phyloP scores from a whole-genome alignment of 257 asterid species.

The Solanum etuberosum region DNA sequence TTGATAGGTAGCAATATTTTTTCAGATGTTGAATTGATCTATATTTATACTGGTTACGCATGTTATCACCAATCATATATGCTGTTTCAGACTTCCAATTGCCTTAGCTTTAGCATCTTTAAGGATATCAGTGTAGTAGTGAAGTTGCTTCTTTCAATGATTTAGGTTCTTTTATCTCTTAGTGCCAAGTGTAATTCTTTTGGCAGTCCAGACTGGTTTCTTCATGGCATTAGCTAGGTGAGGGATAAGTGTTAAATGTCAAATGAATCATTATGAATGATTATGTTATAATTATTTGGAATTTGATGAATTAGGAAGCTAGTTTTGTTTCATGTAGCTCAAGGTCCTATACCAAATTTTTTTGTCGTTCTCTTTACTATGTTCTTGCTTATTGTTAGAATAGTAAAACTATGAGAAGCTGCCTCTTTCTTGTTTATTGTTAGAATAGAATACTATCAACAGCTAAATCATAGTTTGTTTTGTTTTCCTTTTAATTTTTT shows the following conservation, averaged over 20 bases:
- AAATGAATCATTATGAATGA: neutral
- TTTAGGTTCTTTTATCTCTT: neutral
- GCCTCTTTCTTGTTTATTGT: neutral
- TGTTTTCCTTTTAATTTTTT: neutral
- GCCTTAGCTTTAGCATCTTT: neutral
- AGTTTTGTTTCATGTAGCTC: neutral
- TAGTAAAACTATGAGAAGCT: neutral
- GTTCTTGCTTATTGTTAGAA: neutral
- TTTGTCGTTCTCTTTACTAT: neutral
- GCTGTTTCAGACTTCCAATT: neutral
- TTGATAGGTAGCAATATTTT: slow-evolving; percentile 50
- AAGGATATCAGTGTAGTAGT: neutral
- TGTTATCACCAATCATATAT: neutral
- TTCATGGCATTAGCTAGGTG: neutral
- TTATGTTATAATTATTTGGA: neutral
- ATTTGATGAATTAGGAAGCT: neutral
- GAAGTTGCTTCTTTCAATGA: neutral
- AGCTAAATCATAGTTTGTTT: neutral
- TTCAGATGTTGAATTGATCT: neutral
- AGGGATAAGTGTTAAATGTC: neutral
- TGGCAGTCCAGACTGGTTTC: neutral
- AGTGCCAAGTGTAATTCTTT: neutral
- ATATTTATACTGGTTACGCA: neutral
- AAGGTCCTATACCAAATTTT: neutral
- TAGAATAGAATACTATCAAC: neutral